Percentiles rank a stretch among this genome's conserved stretches.
Evolutionary conservation across 495 filamentous ascomycete species (phyloP).

Genomic region (Hypoxylon lienhwacheense): DNA sequence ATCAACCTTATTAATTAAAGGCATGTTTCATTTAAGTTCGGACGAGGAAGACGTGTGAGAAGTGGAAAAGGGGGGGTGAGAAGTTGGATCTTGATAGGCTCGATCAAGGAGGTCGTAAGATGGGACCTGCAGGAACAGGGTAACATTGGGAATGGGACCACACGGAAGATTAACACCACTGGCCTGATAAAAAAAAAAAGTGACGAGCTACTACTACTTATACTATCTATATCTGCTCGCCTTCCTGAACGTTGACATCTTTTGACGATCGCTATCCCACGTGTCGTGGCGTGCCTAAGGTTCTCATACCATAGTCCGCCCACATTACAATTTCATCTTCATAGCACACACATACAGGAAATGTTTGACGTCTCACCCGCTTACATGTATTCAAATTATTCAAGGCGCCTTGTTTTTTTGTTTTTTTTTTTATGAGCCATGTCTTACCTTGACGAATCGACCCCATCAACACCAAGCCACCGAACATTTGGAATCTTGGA

Average conservation of each 20-base stretch:
- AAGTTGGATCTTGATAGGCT: constrained; percentile 18
- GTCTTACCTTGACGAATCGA: constrained; percentile 9
- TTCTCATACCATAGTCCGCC: too few relatives aligned
- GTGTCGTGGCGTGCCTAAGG: constrained; percentile 23
- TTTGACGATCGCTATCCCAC: constrained; percentile 23
- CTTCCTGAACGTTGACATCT: constrained; percentile 13
- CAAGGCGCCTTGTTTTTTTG: constrained; percentile 1
- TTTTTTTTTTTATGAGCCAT: neutral
- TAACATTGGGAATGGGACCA: constrained; percentile 17
- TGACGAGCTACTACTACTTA: neutral
- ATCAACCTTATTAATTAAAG: constrained; percentile 28
- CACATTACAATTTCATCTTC: constrained; percentile 17
- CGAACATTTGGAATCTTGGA: neutral
- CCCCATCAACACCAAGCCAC: neutral
- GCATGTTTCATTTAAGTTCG: constrained; percentile 21
- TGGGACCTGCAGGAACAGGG: constrained; percentile 27
- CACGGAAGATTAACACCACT: constrained; percentile 20
- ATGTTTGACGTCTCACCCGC: constrained; percentile 1
- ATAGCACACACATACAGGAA: neutral
- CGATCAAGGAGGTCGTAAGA: constrained; percentile 20
- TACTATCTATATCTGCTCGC: constrained; percentile 18
- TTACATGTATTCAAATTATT: constrained; percentile 11
- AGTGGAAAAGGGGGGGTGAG: neutral
- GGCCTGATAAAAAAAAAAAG: constrained; percentile 7
- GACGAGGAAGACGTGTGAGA: constrained; percentile 13